Evolutionary conservation across 75 land plant species (phyloP).

Genomic region (Sequoiadendron giganteum): DNA sequence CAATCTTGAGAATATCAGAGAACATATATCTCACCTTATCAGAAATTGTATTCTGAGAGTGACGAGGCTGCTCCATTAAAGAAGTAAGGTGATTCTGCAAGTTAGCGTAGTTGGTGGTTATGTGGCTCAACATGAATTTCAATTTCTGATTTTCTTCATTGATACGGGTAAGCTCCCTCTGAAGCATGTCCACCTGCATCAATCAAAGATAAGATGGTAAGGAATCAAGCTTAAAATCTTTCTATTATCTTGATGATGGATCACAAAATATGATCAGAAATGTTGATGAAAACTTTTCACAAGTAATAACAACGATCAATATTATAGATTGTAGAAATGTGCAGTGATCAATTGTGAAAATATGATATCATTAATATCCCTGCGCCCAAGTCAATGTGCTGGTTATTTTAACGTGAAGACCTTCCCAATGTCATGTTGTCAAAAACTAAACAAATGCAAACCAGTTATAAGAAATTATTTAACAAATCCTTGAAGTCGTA

Average conservation of each 20-base stretch:
- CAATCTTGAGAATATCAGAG: background rate
- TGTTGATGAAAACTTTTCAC: no score
- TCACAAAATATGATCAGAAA: no score
- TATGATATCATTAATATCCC: no score
- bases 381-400: no score
- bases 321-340: no score
- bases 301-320: no score
- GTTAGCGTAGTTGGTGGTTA: background rate
- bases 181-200: background rate
- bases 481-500: background rate
- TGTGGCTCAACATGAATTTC: background rate
- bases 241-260: no score
- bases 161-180: background rate
- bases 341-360: no score
- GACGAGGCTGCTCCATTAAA: background rate
- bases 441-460: background rate
- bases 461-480: no score
- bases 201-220: background rate
- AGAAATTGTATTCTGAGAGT: no score
- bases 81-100: background rate
- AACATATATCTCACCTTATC: background rate
- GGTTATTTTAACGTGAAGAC: no score
- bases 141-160: constrained; percentile 9
- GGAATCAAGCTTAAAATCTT: background rate
- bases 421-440: background rate